Evolutionary conservation across 2,329 filamentous ascomycete genomes (phyloP).

Genomic region (Nemania diffusa): DNA sequence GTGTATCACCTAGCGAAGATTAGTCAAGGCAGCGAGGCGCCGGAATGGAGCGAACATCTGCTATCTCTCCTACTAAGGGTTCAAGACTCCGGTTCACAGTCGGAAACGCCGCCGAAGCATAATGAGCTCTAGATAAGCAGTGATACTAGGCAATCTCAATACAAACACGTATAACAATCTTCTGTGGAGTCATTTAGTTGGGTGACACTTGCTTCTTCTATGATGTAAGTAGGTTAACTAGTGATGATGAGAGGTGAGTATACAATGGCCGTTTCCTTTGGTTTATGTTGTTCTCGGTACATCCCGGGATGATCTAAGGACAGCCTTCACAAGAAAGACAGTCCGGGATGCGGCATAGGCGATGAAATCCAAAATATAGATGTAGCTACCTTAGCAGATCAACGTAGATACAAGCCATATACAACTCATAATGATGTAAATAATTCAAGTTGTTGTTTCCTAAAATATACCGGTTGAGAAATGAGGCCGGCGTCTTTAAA

Average conservation of each 20-base stretch:
- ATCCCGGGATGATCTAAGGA: too few species aligned
- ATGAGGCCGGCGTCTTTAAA: not conserved
- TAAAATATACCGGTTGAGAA: not conserved
- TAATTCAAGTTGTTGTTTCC: too few species aligned
- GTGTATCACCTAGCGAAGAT: slow-evolving; percentile 59
- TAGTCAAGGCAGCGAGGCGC: slow-evolving; percentile 41
- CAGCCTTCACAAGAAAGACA: too few species aligned
- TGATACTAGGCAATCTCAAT: not conserved
- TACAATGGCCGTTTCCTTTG: too few species aligned
- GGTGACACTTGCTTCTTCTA: not conserved
- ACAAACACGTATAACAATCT: not conserved
- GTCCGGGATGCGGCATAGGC: too few species aligned
- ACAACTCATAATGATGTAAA: too few species aligned
- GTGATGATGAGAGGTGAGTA: too few species aligned
- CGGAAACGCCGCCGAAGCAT: slow-evolving; percentile 15
- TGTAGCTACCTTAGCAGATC: too few species aligned
- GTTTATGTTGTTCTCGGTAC: too few species aligned
- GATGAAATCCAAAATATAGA: too few species aligned
- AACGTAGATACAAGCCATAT: too few species aligned
- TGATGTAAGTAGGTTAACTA: too few species aligned
- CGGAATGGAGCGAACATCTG: slow-evolving; percentile 55
- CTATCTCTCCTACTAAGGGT: slow-evolving; percentile 40
- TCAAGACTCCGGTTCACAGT: slow-evolving; percentile 17
- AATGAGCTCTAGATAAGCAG: slow-evolving; percentile 32
- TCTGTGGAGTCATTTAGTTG: not conserved